phyloP scores from a whole-genome alignment of 2,329 filamentous ascomycete genomes.

The Aspergillus sp. region DNA sequence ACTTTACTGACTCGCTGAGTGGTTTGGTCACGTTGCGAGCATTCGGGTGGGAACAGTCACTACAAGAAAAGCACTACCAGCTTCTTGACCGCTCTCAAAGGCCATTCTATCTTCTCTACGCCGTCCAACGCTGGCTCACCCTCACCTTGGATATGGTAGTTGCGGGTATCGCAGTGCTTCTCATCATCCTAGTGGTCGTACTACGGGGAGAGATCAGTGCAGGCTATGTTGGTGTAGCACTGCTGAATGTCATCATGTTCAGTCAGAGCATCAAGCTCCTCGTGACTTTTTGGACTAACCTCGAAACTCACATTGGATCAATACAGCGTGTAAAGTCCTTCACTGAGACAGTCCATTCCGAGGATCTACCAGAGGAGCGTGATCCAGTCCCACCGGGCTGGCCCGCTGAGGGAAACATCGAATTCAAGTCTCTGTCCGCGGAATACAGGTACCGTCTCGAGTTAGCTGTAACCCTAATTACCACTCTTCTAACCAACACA shows the following conservation, averaged over 20 bases:
- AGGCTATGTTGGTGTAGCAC: conserved; percentile 53
- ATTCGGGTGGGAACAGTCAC: conserved; percentile 54
- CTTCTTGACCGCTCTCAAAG: conserved; percentile 56
- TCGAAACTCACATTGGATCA: conserved; percentile 60
- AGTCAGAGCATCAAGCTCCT: conserved; percentile 52
- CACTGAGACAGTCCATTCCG: conserved; percentile 43
- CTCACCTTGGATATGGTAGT: conserved; percentile 54
- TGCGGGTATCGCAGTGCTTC: conserved; percentile 47
- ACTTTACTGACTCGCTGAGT: conserved; percentile 58
- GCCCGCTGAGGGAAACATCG: conserved; percentile 45
- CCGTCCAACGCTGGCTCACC: conserved; percentile 59
- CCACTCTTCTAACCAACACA: background rate
- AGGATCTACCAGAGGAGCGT: conserved; percentile 46
- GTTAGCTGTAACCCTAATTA: background rate
- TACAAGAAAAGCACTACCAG: conserved; percentile 46
- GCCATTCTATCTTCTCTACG: conserved; percentile 58
- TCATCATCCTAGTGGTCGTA: conserved; percentile 52
- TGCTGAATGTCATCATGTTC: conserved; percentile 56
- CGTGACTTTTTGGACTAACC: conserved; percentile 56
- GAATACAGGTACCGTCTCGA: conserved; percentile 39
- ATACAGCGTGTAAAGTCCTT: conserved; percentile 58
- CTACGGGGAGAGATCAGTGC: conserved; percentile 45
- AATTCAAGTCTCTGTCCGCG: conserved; percentile 47
- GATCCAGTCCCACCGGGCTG: conserved; percentile 40
- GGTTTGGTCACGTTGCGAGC: conserved; percentile 58